Evolutionary conservation across 345 rosid genomes (phyloP).

Genomic region (Lagerstroemia speciosa): DNA sequence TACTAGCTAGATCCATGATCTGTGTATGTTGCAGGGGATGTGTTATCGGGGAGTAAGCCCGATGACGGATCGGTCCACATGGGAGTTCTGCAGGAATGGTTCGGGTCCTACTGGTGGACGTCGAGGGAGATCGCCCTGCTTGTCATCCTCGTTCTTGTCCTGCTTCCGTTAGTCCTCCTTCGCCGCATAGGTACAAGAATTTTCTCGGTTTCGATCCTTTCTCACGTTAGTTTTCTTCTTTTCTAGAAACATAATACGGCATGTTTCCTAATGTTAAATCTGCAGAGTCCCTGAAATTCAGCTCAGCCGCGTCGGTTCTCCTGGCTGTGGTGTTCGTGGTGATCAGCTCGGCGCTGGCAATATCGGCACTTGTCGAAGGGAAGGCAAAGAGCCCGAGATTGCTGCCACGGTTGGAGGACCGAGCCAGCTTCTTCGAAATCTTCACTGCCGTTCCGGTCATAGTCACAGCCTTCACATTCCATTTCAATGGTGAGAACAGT

Average conservation of each 20-base stretch:
- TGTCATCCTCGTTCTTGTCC: conserved; percentile 39
- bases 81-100: conserved; percentile 86
- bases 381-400: conserved; percentile 51
- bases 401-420: conserved; percentile 43
- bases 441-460: conserved; percentile 90
- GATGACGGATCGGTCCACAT: conserved; percentile 45
- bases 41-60: conserved; percentile 55
- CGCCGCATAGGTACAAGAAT: conserved; percentile 48
- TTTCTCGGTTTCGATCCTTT: neutral
- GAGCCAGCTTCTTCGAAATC: conserved; percentile 52
- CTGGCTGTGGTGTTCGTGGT: conserved; percentile 71
- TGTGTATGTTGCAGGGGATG: conserved; percentile 50
- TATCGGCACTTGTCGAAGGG: conserved; percentile 52
- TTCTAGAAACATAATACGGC: neutral
- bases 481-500: conserved; percentile 61
- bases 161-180: conserved; percentile 55
- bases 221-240: neutral
- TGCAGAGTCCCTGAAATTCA: conserved; percentile 54
- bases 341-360: conserved; percentile 56
- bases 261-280: neutral
- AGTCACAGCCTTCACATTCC: conserved; percentile 86
- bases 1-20: neutral
- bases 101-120: conserved; percentile 87
- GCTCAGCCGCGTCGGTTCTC: conserved; percentile 52
- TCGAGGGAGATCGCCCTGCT: conserved; percentile 52